These are phyloP conservation scores for Aurifilum marmelostoma DNA, from an alignment of 2,329 filamentous ascomycete genomes.

Conservation along the genomic window DNA sequence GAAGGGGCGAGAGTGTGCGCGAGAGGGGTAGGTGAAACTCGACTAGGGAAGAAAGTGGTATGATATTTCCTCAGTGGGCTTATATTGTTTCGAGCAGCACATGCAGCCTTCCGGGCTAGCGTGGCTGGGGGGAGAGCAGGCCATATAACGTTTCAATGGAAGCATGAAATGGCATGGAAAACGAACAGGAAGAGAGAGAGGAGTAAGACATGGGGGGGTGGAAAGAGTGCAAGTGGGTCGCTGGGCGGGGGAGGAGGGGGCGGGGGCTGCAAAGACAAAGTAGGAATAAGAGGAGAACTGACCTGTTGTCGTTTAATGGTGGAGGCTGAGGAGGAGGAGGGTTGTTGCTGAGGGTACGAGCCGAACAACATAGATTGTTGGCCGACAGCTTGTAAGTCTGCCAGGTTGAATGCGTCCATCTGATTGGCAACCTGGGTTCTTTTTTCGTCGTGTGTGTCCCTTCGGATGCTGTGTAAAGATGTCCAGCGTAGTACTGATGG, in stretches of 20 bases:
- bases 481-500: neutral
- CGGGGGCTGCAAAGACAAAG: too few species aligned
- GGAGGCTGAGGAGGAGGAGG: conserved; percentile 9
- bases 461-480: neutral
- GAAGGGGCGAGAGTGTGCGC: neutral
- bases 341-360: conserved; percentile 26
- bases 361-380: conserved; percentile 27
- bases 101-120: neutral
- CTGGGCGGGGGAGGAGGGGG: neutral
- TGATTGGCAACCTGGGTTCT: conserved; percentile 18
- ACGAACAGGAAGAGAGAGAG: conserved; percentile 20
- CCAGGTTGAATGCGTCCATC: conserved; percentile 27
- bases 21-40: neutral
- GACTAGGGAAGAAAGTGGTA: neutral
- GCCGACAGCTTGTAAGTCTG: conserved; percentile 27
- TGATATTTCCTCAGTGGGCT: conserved; percentile 19
- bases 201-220: neutral
- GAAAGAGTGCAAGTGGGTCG: conserved; percentile 10
- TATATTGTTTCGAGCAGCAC: neutral
- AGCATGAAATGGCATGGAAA: conserved; percentile 17
- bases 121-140: conserved; percentile 6
- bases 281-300: conserved; percentile 12
- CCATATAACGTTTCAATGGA: conserved; percentile 5
- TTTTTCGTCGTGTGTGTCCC: neutral
- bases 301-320: conserved; percentile 29